Evolutionary conservation across 345 rosid species (phyloP).

Genomic region (Luvunga scandens): DNA sequence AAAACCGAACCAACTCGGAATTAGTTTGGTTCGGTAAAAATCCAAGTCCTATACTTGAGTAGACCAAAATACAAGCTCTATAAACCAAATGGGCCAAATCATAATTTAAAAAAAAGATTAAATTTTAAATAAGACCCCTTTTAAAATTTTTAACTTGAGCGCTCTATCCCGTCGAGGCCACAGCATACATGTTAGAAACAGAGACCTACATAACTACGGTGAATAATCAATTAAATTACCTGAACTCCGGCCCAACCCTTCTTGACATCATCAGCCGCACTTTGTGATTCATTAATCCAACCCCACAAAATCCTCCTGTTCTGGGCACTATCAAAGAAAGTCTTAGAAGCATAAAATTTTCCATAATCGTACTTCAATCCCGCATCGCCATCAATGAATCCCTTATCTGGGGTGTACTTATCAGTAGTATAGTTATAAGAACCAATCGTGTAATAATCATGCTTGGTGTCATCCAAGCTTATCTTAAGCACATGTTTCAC

Average conservation of each 20-base stretch:
- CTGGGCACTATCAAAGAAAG: slow-evolving; percentile 56
- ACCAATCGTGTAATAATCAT: slow-evolving; percentile 55
- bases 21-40: no score
- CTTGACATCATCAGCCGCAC: slow-evolving; percentile 33
- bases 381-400: slow-evolving; percentile 34
- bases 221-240: slow-evolving; percentile 28
- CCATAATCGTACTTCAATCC: slow-evolving; percentile 74
- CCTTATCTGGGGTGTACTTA: slow-evolving; percentile 44
- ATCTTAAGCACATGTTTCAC: slow-evolving; percentile 58
- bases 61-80: no score
- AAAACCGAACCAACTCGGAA: no score
- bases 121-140: no score
- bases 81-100: no score
- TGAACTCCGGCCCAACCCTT: slow-evolving; percentile 79
- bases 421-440: slow-evolving; percentile 34
- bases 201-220: no score
- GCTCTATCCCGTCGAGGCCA: rapidly evolving
- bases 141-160: no score
- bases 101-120: no score
- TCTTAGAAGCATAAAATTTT: slow-evolving; percentile 78
- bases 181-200: no score
- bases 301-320: slow-evolving; percentile 63
- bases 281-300: slow-evolving; percentile 66
- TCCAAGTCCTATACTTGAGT: no score
- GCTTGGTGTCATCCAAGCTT: slow-evolving; percentile 54